Base-by-base conservation (phyloP, 2,329 filamentous ascomycete species). In the Colletotrichum spinosum region DNA sequence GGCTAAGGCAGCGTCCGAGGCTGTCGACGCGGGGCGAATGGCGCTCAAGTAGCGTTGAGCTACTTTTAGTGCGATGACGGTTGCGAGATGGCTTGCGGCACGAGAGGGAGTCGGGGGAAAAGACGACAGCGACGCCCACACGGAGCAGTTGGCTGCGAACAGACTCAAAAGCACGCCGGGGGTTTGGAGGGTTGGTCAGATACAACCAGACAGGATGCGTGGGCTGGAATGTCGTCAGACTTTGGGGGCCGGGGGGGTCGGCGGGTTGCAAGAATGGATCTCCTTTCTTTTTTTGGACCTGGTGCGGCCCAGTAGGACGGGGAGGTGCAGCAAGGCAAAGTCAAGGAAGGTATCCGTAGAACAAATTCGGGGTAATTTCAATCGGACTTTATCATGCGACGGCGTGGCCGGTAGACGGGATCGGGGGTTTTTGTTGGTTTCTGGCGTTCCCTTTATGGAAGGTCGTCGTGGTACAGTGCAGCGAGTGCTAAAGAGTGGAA, bases 161-260 rank as follows among this genome's bases (percentile, higher is more conserved):
- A 25, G 25, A 25, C 25, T 25, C 25, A 25, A 25, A 25, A 25
- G 25, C 25, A 25, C 25, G 25, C 25, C 25, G 25, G 25, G 25
- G 25, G 25, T 25, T 25, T 54, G 25, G 44, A 55, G 52, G 41
- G 53, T 44, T 39, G 58, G 34, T 56, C 62, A 62, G 39, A 48
- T 57, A 55, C 46, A 15, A 9, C 42, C 10, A n/a, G 25, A 25
- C 25, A 25, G 25, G 25, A 25, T 25, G 13, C 8, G 42, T 44
- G 42, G 42, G 62, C n/a, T 44, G 52, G 53, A 65, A 66, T 66
- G 58, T 66, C 58, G 63, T 66, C 63, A 55, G 48, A 49, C 53
- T 49, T 62, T 25, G 52, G 37, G 48, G 53, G 60, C 25, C 44
- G 50, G 39, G 4, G 15, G 17, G 35, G 15, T 17, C 57, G 63